Evolutionary conservation across 495 filamentous ascomycete species (phyloP), one percentile per base, ranked within the genome.

Genomic region (Rostrohypoxylon terebratum): DNA sequence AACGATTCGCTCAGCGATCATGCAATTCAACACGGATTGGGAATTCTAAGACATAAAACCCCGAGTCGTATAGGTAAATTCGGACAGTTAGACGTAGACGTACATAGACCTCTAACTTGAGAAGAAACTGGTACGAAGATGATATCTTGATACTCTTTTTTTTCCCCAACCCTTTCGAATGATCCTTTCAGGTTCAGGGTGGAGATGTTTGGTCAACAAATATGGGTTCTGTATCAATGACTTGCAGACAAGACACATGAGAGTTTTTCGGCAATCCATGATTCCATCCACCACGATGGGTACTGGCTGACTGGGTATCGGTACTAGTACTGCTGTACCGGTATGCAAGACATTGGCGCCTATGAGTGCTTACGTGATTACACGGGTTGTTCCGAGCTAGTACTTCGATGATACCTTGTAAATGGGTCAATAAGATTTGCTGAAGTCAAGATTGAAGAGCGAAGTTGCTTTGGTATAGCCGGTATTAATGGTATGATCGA

Each of bases 331-430:
- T 38, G 11, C 38, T 14, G 34, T 38, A 38, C 11, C 34, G 28
- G 28, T 6, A 71, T 71, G 62, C 54, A 45, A 71, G 54, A 66
- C 58, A 66, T 50, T 23, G 28, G 11, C 14, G n/a, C 9, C 11
- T 53, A 54, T 60, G 61, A 21, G 61, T 36, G 38, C 44, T 61
- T 47, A 68, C 38, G 31, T 57, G 58, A 71, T 33, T 16, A 48
- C 11, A 45, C 36, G 63, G 45, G 53, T 33, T 59, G 34, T 54
- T 61, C 64, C 47, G 47, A 47, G 53, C 59, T 45, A n/a, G n/a
- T n/a, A 31, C 53, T 42, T 63, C 70, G 64, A 73, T 72, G 63
- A 57, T 23, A 66, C 63, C 57, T 54, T 63, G 23, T 18, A 25
- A 25, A 25, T 50, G 47, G 3, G 20, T 14, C 6, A 23, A 25